Evolutionary conservation across 495 filamentous ascomycete species (phyloP).

Genomic region (Penicillium steckii): DNA sequence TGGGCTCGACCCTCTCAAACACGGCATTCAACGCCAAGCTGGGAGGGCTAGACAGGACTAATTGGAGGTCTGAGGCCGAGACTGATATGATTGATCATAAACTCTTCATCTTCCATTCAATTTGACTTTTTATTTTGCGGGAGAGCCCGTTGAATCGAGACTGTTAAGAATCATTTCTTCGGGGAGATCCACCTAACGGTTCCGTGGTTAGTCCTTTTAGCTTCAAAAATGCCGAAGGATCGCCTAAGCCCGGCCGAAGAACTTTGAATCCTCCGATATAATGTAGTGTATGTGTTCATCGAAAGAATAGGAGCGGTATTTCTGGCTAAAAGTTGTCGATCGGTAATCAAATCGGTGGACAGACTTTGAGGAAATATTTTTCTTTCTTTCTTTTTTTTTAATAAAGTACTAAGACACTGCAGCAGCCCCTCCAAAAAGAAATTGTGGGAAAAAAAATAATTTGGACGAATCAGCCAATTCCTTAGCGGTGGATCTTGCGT

Average conservation of each 20-base stretch:
- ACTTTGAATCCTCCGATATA: slow-evolving; percentile 11
- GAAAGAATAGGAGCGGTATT: too few relatives aligned
- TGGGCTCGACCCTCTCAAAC: too few relatives aligned
- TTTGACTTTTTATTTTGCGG: background rate
- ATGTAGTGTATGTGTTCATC: too few relatives aligned
- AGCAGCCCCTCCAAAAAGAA: too few relatives aligned
- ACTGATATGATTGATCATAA: slow-evolving; percentile 1
- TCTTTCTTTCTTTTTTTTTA: too few relatives aligned
- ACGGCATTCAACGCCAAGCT: background rate
- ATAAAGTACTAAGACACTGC: too few relatives aligned
- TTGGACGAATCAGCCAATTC: too few relatives aligned
- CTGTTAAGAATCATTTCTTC: slow-evolving; percentile 1
- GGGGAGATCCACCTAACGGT: slow-evolving; percentile 12
- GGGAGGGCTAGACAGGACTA: background rate
- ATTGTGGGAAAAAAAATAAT: too few relatives aligned
- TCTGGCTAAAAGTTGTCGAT: too few relatives aligned
- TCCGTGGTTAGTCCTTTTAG: slow-evolving; percentile 6
- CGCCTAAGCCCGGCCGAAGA: slow-evolving; percentile 25
- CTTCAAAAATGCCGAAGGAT: slow-evolving; percentile 20
- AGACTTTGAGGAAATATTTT: too few relatives aligned
- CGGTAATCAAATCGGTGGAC: too few relatives aligned
- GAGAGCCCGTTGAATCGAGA: background rate
- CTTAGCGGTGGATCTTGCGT: too few relatives aligned
- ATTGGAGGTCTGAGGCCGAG: background rate
- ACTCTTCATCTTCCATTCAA: background rate